phyloP scores from a whole-genome alignment of 495 filamentous ascomycete species.

The Aspergillus incahuasiensis region DNA sequence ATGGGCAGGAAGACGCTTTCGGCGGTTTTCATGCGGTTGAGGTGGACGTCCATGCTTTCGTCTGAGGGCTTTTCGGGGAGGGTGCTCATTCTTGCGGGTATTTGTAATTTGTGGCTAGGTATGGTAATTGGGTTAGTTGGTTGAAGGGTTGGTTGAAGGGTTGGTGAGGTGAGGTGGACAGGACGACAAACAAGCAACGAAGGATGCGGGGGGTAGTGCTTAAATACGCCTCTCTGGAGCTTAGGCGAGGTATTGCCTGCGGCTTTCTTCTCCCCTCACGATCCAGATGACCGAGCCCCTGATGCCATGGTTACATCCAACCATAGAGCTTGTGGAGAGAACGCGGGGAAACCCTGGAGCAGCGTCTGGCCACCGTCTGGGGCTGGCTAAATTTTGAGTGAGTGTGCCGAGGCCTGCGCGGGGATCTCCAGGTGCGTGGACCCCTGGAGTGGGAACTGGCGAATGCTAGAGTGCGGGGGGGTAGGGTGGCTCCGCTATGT shows the following conservation, averaged over 20 bases:
- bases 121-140: no score
- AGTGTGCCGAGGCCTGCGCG: background rate
- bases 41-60: slow-evolving; percentile 9
- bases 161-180: background rate
- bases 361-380: background rate
- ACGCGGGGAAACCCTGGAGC: background rate
- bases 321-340: background rate
- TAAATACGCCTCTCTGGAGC: background rate
- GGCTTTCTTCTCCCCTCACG: background rate
- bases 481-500: background rate
- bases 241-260: background rate
- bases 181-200: background rate
- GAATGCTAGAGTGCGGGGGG: background rate
- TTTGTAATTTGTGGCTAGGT: no score
- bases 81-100: no score
- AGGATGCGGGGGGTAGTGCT: background rate
- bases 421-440: background rate
- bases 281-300: background rate
- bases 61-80: background rate
- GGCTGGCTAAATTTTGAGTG: background rate
- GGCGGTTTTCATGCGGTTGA: slow-evolving; percentile 30
- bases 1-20: slow-evolving; percentile 37
- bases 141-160: background rate
- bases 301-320: background rate
- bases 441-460: background rate